Base-by-base conservation (phyloP, 176 grass and related monocot genomes). In the Triticum turgidum region DNA sequence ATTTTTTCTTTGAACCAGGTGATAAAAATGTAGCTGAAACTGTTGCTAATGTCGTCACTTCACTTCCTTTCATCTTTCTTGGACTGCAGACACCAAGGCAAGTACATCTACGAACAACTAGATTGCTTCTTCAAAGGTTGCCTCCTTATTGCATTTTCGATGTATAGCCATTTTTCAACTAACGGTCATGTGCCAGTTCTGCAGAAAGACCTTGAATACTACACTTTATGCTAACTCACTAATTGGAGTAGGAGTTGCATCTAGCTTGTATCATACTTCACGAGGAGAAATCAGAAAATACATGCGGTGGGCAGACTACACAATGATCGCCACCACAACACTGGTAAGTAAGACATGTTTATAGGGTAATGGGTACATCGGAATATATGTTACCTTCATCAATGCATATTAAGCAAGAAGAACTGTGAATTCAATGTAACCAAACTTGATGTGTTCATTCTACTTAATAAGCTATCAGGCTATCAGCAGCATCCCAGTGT, bases 231-330 rank as follows among this genome's bases (percentile, higher is more conserved):
- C 92, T 41, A 98, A 96, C 83, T 98, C 94, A 1, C 85, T 98
- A 82, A 88, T 98, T 77, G 97, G 97, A 88, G 97, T 98, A 76
- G 97, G 97, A 88, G 86, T 98, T 77, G 94, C 97, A 68, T 98
- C 94, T 61, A 98, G 91, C 80, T 71, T 98, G 65, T 96, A 96
- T 69, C 97, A 99, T 91, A 91, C 80, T 72, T 96, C 94, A 37
- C 89, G 90, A 84, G 97, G 97, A 64, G 51, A 89, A 82, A 78
- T 93, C 20, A 94, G 97, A 74, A 99, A 93, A 89, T 91, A 92
- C 85, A 77, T 99, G 83, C 86, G 90, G 84, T 96, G 97, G 94
- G 92, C 94, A 79, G 97, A 99, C 80, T 96, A 99, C 61, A 96
- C 92, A 84, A 96, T 96, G 97, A 99, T 99, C 86, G 97, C 97